A percentile compares a stretch with the other conserved stretches of the same genome.
Conservation (phyloP, 2,329 filamentous ascomycete species). For the Chaetomium sp. region DNA sequence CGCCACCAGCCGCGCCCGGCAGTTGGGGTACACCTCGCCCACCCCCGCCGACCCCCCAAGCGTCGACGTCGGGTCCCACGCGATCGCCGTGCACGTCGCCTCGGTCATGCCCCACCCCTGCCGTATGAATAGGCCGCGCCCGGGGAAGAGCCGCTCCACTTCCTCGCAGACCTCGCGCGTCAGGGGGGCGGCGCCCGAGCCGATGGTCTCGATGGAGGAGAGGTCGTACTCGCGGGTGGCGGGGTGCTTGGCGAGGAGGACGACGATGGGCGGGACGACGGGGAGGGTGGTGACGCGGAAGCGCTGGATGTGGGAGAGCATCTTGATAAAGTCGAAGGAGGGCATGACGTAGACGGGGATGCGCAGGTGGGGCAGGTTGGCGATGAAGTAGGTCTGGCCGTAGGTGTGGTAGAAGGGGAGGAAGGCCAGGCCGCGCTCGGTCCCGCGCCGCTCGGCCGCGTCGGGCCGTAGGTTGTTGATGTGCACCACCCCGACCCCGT, state of each 20-base stretch:
- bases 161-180: conserved; percentile 58
- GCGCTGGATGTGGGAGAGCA: conserved; percentile 68
- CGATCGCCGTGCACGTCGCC: conserved; percentile 69
- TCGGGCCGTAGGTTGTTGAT: conserved; percentile 51
- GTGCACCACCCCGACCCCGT: conserved; percentile 62
- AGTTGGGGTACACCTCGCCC: conserved; percentile 70
- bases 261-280: conserved; percentile 74
- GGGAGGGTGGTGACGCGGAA: conserved; percentile 68
- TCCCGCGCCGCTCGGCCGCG: conserved; percentile 46
- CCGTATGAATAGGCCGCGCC: conserved; percentile 42
- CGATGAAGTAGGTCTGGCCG: conserved; percentile 71
- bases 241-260: conserved; percentile 72
- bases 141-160: conserved; percentile 58
- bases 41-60: conserved; percentile 52
- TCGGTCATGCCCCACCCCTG: conserved; percentile 93
- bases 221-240: conserved; percentile 67
- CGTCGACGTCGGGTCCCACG: conserved; percentile 59
- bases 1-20: conserved; percentile 66
- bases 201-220: conserved; percentile 61
- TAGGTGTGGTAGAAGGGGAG: conserved; percentile 77
- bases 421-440: conserved; percentile 61
- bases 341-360: conserved; percentile 77
- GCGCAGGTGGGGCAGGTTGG: conserved; percentile 57
- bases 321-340: conserved; percentile 72
- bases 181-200: conserved; percentile 71